Conservation (phyloP, 495 filamentous ascomycete genomes). For the Bryoglossum gracile region DNA sequence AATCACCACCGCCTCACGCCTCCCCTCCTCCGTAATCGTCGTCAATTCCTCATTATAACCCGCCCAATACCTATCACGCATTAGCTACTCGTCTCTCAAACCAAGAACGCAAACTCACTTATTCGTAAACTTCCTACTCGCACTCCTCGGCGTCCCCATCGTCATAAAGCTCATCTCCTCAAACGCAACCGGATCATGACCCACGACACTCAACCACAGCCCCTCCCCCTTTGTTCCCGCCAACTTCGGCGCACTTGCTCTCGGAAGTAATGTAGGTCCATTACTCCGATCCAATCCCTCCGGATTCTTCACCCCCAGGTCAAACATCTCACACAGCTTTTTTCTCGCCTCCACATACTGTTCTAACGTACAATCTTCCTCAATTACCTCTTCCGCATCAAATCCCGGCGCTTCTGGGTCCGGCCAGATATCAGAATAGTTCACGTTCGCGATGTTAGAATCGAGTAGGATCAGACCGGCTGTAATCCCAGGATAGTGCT, state of each 20-base stretch:
- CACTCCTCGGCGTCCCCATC: conserved; percentile 17
- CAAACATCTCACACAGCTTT: conserved; percentile 38
- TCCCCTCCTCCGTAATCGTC: conserved; percentile 35
- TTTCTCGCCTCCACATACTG: conserved; percentile 38
- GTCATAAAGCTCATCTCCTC: conserved; percentile 41
- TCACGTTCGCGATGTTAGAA: conserved; percentile 53
- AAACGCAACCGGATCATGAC: conserved; percentile 56
- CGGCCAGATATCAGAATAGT: conserved; percentile 53
- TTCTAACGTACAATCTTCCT: conserved; percentile 36
- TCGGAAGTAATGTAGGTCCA: conserved; percentile 42
- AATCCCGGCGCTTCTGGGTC: conserved; percentile 49
- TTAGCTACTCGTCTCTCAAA: conserved; percentile 39
- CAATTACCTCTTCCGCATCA: conserved; percentile 32
- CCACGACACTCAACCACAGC: conserved; percentile 48
- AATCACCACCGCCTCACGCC: conserved; percentile 39
- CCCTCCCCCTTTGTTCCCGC: conserved; percentile 28
- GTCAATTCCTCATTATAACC: conserved; percentile 49
- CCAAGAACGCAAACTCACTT: conserved; percentile 24
- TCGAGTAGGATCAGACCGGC: conserved; percentile 50
- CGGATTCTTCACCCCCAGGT: conserved; percentile 45
- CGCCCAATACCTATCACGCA: conserved; percentile 46
- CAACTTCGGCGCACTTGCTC: conserved; percentile 40
- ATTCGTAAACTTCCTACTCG: conserved; percentile 11
- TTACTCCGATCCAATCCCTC: conserved; percentile 50
- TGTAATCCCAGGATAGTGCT: conserved; percentile 37